Percentiles rank a stretch among this genome's conserved stretches.
phyloP scores from a whole-genome alignment of 2,329 filamentous ascomycete species.

The Apiospora sp. region DNA sequence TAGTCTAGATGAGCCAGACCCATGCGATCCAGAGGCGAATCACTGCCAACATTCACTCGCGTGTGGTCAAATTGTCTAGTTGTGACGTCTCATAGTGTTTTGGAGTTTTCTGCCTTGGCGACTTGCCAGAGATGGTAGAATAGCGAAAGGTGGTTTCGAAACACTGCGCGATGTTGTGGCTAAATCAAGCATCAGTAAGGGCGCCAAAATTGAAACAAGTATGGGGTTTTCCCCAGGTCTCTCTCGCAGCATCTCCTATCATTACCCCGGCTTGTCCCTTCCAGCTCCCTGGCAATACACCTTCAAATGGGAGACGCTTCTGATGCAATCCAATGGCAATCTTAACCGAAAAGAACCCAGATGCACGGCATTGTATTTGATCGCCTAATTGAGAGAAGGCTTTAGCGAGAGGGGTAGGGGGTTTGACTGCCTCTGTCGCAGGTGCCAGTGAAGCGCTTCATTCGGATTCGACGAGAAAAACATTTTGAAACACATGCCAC shows the following conservation, averaged over 20 bases:
- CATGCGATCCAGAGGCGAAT: not conserved
- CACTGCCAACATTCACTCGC: not conserved
- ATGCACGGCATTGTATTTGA: not conserved
- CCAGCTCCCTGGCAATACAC: not conserved
- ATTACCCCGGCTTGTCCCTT: not conserved
- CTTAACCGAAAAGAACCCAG: not conserved
- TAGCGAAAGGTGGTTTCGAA: not conserved
- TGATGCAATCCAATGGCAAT: not conserved
- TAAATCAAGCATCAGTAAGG: not conserved
- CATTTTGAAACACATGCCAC: not conserved
- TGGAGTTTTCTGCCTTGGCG: not conserved
- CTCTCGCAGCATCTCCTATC: not conserved
- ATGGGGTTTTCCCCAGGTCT: not conserved
- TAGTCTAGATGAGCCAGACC: too few species aligned
- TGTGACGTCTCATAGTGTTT: not conserved
- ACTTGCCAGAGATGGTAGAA: not conserved
- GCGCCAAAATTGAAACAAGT: not conserved
- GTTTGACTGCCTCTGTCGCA: not conserved
- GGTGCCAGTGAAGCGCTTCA: not conserved
- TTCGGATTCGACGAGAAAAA: not conserved
- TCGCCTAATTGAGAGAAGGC: not conserved
- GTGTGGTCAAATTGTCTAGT: not conserved
- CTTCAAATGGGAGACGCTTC: not conserved
- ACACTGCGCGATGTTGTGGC: not conserved
- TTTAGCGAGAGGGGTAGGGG: not conserved